phyloP scores from a whole-genome alignment of 495 filamentous ascomycete species.

The Daldinia grandis region DNA sequence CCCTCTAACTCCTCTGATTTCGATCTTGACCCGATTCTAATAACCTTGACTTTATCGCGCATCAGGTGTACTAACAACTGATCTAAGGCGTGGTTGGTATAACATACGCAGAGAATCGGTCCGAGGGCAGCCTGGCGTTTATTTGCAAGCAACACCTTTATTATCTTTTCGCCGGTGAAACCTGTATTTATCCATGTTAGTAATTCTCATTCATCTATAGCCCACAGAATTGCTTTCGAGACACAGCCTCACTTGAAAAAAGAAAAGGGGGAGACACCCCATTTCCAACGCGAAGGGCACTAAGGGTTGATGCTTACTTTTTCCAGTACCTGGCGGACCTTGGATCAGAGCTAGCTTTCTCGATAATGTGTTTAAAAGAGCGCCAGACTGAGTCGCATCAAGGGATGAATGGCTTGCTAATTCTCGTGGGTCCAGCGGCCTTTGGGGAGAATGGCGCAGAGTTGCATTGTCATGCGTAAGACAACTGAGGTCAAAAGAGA shows the following conservation, averaged over 20 bases:
- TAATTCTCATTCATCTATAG: background rate
- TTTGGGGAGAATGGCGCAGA: slow-evolving; percentile 48
- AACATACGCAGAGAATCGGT: slow-evolving; percentile 72
- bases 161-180: slow-evolving; percentile 49
- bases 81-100: slow-evolving; percentile 80
- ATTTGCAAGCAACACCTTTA: slow-evolving; percentile 71
- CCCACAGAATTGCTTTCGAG: background rate
- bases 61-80: slow-evolving; percentile 73
- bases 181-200: slow-evolving; percentile 39
- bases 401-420: slow-evolving; percentile 59
- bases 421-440: slow-evolving; percentile 50
- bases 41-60: slow-evolving; percentile 64
- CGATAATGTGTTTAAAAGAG: slow-evolving; percentile 65
- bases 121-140: slow-evolving; percentile 59
- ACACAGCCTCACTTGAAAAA: background rate
- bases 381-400: slow-evolving; percentile 65
- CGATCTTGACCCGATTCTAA: slow-evolving; percentile 74
- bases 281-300: background rate
- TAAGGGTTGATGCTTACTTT: slow-evolving; percentile 52
- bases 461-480: slow-evolving; percentile 51
- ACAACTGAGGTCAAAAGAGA: slow-evolving; percentile 62
- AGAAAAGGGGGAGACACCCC: background rate
- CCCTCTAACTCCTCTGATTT: slow-evolving; percentile 65
- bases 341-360: slow-evolving; percentile 72
- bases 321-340: slow-evolving; percentile 85